phyloP scores from a whole-genome alignment of 2,329 filamentous ascomycete genomes.

The Cladobotryum protrusum region DNA sequence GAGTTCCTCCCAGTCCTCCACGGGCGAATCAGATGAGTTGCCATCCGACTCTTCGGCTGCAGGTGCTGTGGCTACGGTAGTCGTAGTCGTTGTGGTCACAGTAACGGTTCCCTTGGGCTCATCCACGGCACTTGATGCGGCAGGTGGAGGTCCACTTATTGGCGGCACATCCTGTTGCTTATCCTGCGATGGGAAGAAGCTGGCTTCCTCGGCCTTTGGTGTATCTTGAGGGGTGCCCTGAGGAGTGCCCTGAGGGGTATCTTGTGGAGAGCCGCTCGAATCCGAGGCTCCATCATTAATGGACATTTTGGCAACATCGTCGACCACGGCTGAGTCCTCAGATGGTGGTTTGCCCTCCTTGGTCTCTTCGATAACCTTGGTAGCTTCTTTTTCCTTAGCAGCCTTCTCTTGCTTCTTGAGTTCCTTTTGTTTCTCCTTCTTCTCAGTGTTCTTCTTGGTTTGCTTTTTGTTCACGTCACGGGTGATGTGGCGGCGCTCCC shows the following conservation, averaged over 20 bases:
- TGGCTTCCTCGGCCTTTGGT: conserved; percentile 25
- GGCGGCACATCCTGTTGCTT: conserved; percentile 31
- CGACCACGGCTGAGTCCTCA: conserved; percentile 13
- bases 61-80: conserved; percentile 7
- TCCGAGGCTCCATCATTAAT: conserved; percentile 21
- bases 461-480: conserved; percentile 37
- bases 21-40: conserved; percentile 54
- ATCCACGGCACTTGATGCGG: conserved; percentile 13
- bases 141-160: conserved; percentile 20
- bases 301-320: conserved; percentile 14
- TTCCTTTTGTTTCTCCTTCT: conserved; percentile 25
- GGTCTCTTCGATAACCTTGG: conserved; percentile 13
- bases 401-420: conserved; percentile 18
- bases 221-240: conserved; percentile 17
- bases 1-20: conserved; percentile 53
- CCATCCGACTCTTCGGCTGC: conserved; percentile 39
- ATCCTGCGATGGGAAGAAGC: conserved; percentile 14
- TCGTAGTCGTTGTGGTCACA: background rate
- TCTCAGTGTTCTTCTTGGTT: conserved; percentile 32
- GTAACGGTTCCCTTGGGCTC: conserved; percentile 2
- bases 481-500: conserved; percentile 43
- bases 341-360: conserved; percentile 13
- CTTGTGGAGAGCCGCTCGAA: conserved; percentile 25
- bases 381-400: conserved; percentile 16
- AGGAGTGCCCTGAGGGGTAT: conserved; percentile 18